phyloP scores from a whole-genome alignment of 2,329 filamentous ascomycete genomes.

The Colletotrichum melonis region DNA sequence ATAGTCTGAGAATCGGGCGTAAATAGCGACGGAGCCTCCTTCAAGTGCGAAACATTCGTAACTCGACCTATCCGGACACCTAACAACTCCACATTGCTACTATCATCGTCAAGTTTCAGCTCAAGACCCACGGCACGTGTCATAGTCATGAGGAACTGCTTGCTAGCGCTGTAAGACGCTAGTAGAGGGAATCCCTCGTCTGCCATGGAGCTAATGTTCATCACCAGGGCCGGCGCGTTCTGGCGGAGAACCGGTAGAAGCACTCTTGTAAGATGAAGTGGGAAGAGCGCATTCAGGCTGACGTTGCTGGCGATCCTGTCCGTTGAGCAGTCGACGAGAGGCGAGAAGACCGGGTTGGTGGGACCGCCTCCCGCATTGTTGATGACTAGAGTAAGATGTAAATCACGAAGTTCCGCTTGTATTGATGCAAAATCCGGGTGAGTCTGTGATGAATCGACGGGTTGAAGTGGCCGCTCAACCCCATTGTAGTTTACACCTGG shows the following conservation, averaged over 20 bases:
- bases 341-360: slow-evolving; percentile 44
- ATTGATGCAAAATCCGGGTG: neutral
- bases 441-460: neutral
- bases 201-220: slow-evolving; percentile 62
- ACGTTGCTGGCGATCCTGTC: slow-evolving; percentile 45
- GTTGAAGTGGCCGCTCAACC: neutral
- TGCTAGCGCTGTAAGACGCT: slow-evolving; percentile 56
- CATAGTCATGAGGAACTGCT: slow-evolving; percentile 57
- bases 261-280: neutral
- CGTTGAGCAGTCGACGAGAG: slow-evolving; percentile 48
- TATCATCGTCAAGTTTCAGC: slow-evolving; percentile 42
- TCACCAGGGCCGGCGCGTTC: slow-evolving; percentile 55
- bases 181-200: slow-evolving; percentile 59
- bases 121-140: slow-evolving; percentile 54
- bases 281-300: neutral
- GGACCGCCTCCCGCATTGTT: slow-evolving; percentile 65
- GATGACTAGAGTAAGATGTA: slow-evolving; percentile 63
- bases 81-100: slow-evolving; percentile 26
- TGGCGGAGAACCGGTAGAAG: slow-evolving; percentile 53
- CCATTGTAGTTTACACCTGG: neutral
- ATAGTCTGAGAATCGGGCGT: slow-evolving; percentile 34
- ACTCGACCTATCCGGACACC: slow-evolving; percentile 37
- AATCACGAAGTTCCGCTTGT: slow-evolving; percentile 34
- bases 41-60: slow-evolving; percentile 35
- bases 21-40: slow-evolving; percentile 35